Evolutionary conservation across 352 stramenopile species (phyloP).

Genomic region (Paralagenidium karlingii): DNA sequence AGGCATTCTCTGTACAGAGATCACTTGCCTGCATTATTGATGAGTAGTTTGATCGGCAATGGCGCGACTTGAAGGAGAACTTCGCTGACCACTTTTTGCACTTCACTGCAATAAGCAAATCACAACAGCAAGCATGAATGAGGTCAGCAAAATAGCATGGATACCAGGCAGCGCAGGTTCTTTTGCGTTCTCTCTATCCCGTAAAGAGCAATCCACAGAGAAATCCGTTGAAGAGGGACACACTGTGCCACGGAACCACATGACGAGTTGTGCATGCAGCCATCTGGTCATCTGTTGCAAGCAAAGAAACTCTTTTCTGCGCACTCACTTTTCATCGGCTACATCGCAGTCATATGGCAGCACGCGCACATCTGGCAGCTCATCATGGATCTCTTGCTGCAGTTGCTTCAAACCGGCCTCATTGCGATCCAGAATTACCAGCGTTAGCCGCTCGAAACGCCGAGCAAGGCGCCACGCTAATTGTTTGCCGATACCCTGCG

Average conservation of each 20-base stretch:
- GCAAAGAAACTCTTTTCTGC: not conserved
- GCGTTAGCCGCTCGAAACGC: constrained; percentile 13
- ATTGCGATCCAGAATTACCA: constrained; percentile 57
- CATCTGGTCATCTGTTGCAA: no score
- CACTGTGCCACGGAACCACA: no score
- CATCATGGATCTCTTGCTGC: constrained; percentile 8
- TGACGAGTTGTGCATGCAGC: no score
- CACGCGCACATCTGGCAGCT: constrained; percentile 6
- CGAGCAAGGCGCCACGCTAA: constrained; percentile 22
- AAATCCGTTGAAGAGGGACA: no score
- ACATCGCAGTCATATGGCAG: constrained; percentile 46
- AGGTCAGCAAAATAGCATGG: not conserved
- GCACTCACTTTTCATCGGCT: constrained; percentile 30
- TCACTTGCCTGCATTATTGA: constrained; percentile 43
- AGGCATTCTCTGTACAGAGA: no score
- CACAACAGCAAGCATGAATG: not conserved
- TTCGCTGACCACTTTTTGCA: constrained; percentile 14
- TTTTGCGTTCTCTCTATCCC: no score
- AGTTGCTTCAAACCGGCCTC: constrained; percentile 15
- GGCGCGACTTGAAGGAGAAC: constrained; percentile 17
- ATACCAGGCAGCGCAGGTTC: no score
- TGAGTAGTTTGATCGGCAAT: constrained; percentile 28
- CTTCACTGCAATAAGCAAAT: constrained; percentile 11
- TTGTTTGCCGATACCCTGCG: constrained; percentile 30
- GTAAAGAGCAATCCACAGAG: no score